phyloP scores from a whole-genome alignment of 768 basidiomycete species.

The Lentinula aciculospora region DNA sequence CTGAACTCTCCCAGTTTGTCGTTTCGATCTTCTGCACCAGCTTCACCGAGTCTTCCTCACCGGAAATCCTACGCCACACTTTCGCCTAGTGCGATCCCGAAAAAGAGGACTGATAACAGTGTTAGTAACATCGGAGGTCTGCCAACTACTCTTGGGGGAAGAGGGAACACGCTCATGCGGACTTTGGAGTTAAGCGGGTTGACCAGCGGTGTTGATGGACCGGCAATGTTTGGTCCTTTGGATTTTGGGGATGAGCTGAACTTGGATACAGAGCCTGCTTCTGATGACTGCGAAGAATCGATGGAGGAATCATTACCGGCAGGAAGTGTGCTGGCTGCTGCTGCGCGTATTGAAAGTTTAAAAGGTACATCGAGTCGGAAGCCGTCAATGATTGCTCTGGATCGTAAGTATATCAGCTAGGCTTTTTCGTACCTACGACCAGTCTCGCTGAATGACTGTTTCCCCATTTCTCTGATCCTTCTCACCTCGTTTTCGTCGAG shows the following conservation, averaged over 20 bases:
- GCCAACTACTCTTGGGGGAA: slow-evolving; percentile 6
- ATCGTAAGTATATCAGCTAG: background rate
- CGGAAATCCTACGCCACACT: slow-evolving; percentile 21
- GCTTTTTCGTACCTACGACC: too few species aligned
- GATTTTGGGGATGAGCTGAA: slow-evolving; percentile 12
- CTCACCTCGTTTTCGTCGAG: background rate
- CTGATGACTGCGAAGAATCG: slow-evolving; percentile 8
- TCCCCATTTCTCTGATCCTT: too few species aligned
- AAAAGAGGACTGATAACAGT: slow-evolving; percentile 27
- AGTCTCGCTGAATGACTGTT: too few species aligned
- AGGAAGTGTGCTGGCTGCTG: slow-evolving; percentile 21
- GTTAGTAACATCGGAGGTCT: slow-evolving; percentile 16
- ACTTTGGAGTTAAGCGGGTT: slow-evolving; percentile 15
- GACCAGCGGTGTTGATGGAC: slow-evolving; percentile 12
- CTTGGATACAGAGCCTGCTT: slow-evolving; percentile 10
- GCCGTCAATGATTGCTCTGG: background rate
- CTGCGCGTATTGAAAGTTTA: slow-evolving; percentile 21
- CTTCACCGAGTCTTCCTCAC: slow-evolving; percentile 16
- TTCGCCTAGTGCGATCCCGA: slow-evolving; percentile 17
- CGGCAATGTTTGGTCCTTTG: background rate
- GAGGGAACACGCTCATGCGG: slow-evolving; percentile 16
- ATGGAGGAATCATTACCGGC: slow-evolving; percentile 9
- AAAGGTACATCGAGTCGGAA: background rate
- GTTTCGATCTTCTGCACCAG: background rate
- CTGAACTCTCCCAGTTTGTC: background rate